Evolutionary conservation across 2,329 filamentous ascomycete genomes (phyloP).

Genomic region (Aspergillus tanneri): DNA sequence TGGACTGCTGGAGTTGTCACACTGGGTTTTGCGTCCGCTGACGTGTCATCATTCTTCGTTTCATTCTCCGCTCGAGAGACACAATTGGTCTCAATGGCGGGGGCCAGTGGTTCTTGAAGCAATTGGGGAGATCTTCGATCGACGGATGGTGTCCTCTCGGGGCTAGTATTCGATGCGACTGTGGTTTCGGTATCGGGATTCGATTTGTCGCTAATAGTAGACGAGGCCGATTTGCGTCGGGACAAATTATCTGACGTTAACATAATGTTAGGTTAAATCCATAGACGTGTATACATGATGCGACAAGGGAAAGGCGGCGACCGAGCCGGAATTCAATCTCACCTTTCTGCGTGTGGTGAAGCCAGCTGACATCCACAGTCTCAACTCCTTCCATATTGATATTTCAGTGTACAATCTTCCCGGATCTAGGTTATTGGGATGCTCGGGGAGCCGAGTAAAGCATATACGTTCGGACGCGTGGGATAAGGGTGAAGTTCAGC

Average conservation of each 20-base stretch:
- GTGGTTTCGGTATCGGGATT: conserved; percentile 23
- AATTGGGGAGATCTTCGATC: conserved; percentile 23
- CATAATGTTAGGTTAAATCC: background rate
- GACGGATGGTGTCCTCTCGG: conserved; percentile 25
- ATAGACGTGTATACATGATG: background rate
- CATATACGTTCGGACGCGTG: background rate
- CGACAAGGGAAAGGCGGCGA: background rate
- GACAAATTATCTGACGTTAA: conserved; percentile 33
- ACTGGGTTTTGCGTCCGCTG: conserved; percentile 23
- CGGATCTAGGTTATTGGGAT: background rate
- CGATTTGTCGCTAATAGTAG: conserved; percentile 30
- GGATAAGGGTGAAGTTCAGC: background rate
- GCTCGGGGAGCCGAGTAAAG: background rate
- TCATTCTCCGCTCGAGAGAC: conserved; percentile 22
- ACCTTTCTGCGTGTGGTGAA: conserved; percentile 83
- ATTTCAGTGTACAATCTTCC: background rate
- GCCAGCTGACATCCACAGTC: conserved; percentile 86
- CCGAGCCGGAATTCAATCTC: conserved; percentile 27
- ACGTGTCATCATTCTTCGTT: conserved; percentile 19
- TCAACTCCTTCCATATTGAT: conserved; percentile 73
- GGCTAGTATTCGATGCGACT: conserved; percentile 16
- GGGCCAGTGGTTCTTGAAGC: conserved; percentile 14
- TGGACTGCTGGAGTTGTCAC: conserved; percentile 22
- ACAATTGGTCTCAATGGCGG: conserved; percentile 15
- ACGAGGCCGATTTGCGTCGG: conserved; percentile 38